Evolutionary conservation across 306 rosid species (phyloP).

Genomic region (Citrullus amarus): DNA sequence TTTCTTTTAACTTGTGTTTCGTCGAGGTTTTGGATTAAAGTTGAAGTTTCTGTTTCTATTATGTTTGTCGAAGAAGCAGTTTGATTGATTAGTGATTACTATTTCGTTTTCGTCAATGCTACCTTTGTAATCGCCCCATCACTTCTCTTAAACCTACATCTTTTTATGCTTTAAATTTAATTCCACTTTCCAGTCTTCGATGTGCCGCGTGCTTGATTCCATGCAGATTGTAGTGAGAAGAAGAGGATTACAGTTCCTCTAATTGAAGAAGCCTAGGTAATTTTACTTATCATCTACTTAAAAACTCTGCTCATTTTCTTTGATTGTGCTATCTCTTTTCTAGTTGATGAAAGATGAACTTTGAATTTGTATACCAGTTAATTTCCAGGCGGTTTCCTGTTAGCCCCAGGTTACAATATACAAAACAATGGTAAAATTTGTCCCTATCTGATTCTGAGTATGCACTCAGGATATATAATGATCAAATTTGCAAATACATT

Average conservation of each 20-base stretch:
- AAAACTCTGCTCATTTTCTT: not conserved
- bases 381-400: not conserved
- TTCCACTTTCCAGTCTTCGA: not conserved
- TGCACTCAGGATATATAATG: not conserved
- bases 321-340: not conserved
- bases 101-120: not conserved
- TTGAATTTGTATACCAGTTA: not conserved
- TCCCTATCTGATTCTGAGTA: not conserved
- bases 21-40: not conserved
- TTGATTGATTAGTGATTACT: not conserved
- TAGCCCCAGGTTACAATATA: not conserved
- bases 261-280: not conserved
- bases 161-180: not conserved
- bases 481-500: not conserved
- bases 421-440: not conserved
- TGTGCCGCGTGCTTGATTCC: not conserved
- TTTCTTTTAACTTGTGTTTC: not conserved
- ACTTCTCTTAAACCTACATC: not conserved
- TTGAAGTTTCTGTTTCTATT: not conserved
- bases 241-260: not conserved
- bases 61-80: not conserved
- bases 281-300: not conserved
- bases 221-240: not conserved
- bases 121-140: not conserved
- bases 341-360: not conserved